Base-by-base conservation (phyloP, 257 asterid genomes). In the Verbascum thapsus region DNA sequence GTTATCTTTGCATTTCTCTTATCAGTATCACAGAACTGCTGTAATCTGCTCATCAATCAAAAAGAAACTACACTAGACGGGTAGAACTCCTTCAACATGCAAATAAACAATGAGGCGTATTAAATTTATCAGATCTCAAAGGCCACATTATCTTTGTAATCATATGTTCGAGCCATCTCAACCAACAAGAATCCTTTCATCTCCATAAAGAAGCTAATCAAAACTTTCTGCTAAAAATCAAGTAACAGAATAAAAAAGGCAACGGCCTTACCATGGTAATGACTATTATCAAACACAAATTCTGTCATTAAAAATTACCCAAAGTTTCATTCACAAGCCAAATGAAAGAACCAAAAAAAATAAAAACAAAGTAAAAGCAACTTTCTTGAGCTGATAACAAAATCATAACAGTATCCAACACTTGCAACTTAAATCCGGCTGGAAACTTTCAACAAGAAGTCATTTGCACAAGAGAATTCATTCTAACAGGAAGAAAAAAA, bases 331-430 rank as follows among this genome's bases (percentile, higher is more conserved):
- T 12, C 53, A 39, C 39, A 38, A 47, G 23, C 40, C 35, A 59
- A 43, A 44, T n/a, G 43, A 20, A 19, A 26, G 3, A 53, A 30
- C 18, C 0, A 55, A 55, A 58, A 4, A 1, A 32, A 57, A 17
- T 23, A 32, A 6, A 54, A 57, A n/a, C 4, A 50, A 6, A 13
- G 51, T 37, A 7, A 15, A 7, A 9, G 40, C 54, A 23, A 54
- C 30, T 59, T 38, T 40, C 34, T 39, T 59, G 37, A 49, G 38
- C 73, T 7, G 58, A 50, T 13, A 22, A 58, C 58, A n/a, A n/a
- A 57, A 17, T 43, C 15, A 22, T 11, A 45, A 43, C n/a, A 0
- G 64, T 38, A 22, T 35, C 53, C 12, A 39, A 22, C 40, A 59
- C 15, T 42, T 41, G 22, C 40, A 53, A 30, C 20, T n/a, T 53